Conservation (phyloP, 805 yeast genomes). For the Saturnispora silvae region DNA sequence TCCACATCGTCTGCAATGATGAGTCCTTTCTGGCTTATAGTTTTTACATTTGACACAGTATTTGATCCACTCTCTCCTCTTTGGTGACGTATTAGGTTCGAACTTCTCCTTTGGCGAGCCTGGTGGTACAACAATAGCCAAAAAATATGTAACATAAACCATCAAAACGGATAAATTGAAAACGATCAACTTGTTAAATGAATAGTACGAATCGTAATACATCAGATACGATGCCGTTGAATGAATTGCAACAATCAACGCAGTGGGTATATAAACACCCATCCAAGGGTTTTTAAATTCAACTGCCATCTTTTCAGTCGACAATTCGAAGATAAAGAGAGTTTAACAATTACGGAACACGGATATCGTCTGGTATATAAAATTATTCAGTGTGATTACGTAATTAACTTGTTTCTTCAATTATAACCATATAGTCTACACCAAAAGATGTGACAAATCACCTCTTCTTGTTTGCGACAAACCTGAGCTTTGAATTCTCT, state of each 20-base stretch:
- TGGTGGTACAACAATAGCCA: constrained; percentile 59
- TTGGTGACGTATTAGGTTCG: constrained; percentile 20
- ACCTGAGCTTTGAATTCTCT: too few relatives aligned
- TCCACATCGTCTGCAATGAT: constrained; percentile 76
- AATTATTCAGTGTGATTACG: too few relatives aligned
- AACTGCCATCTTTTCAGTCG: constrained; percentile 14
- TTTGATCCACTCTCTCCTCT: constrained; percentile 37
- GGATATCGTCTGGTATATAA: too few relatives aligned
- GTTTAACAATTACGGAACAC: too few relatives aligned
- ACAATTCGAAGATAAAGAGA: background rate
- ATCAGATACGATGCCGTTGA: constrained; percentile 53
- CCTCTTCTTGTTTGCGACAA: too few relatives aligned
- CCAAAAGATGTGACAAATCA: too few relatives aligned
- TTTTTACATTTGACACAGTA: constrained; percentile 65
- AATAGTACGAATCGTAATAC: constrained; percentile 31
- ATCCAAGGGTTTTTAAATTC: constrained; percentile 38
- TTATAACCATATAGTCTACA: too few relatives aligned
- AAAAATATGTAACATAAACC: constrained; percentile 64
- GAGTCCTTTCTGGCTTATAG: constrained; percentile 74
- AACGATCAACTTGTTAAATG: constrained; percentile 30
- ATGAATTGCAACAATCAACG: constrained; percentile 47
- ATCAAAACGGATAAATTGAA: constrained; percentile 25
- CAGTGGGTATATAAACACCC: constrained; percentile 49
- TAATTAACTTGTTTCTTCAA: too few relatives aligned
- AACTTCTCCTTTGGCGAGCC: constrained; percentile 54